Base-by-base conservation (phyloP, 176 grass and related monocot genomes). In the Musa itinerans region DNA sequence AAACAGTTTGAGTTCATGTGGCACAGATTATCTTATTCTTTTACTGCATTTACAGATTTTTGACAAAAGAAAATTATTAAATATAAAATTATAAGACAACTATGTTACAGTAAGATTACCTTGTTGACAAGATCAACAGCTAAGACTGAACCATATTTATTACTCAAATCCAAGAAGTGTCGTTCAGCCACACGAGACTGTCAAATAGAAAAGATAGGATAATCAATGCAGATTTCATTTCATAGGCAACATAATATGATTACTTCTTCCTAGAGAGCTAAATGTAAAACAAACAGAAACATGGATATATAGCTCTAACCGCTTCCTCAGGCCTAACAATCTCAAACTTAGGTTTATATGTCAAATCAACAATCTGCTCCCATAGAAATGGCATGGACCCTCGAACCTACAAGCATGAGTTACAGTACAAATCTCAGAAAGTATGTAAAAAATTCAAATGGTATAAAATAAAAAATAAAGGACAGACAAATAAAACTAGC, bases 321-420 rank as follows among this genome's bases (percentile, higher is more conserved):
- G 86, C 86, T 19, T 93, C 95, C 75, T 93, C 95, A 76, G 82
- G 88, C 80, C 68, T 89, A 86, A 93, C 86, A 89, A 98, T 71
- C 43, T 87, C 86, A 69, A 98, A 98, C 53, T 72, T 82, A 87
- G 95, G 90, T 78, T 98, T 98, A 79, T 98, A 98, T 80, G 82
- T 89, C 82, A 98, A 93, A 90, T 98, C 90, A 89, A 98, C 90
- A 80, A 91, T 98, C 76, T 98, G 95, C 75, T 91, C 88, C 95
- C 95, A 98, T 75, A 98, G 83, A 67, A 98, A 89, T 57, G 90
- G 90, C 72, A 98, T 93, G 49, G 95, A 98, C 17, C 95, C 95
- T 84, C 95, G 88, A 88, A 98, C 86, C 90, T 98, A 74, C 57
- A 65, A 76, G 43, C 26, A 65, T 59, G 71, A 78, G 59, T 80